phyloP scores from a whole-genome alignment of 2,329 filamentous ascomycete genomes.

The Dendrostoma leiphaemia region DNA sequence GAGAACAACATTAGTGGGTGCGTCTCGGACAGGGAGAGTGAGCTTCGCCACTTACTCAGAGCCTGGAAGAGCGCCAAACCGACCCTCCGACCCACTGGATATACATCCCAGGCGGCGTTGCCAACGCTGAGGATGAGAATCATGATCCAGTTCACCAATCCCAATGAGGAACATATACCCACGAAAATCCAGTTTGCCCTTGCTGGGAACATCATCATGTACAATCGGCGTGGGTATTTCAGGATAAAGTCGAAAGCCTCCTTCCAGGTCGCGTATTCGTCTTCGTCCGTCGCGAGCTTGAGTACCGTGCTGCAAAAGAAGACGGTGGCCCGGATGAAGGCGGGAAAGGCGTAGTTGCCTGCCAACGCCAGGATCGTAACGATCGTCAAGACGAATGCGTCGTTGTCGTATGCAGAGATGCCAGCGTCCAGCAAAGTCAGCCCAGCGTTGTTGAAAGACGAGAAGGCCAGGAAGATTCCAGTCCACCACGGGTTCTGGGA shows the following conservation, averaged over 20 bases:
- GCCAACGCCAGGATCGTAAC: constrained; percentile 36
- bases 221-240: constrained; percentile 55
- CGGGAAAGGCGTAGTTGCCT: constrained; percentile 51
- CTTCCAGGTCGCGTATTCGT: constrained; percentile 34
- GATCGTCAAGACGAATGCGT: constrained; percentile 29
- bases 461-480: constrained; percentile 53
- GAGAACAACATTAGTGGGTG: too few relatives aligned
- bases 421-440: constrained; percentile 56
- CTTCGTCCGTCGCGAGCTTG: constrained; percentile 30
- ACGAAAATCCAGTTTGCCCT: constrained; percentile 49
- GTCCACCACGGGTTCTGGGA: constrained; percentile 52
- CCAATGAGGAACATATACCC: constrained; percentile 44
- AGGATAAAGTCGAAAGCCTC: constrained; percentile 49
- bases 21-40: too few relatives aligned
- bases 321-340: constrained; percentile 39
- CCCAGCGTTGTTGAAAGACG: constrained; percentile 58
- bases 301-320: constrained; percentile 17
- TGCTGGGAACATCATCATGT: constrained; percentile 63
- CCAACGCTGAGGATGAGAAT: constrained; percentile 54
- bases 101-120: constrained; percentile 41
- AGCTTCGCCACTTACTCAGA: constrained; percentile 4
- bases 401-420: constrained; percentile 45
- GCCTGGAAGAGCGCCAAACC: constrained; percentile 54
- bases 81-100: constrained; percentile 43
- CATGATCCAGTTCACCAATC: constrained; percentile 50